Base-by-base conservation (phyloP, 1,284 basidiomycete species). In the Hemileia vastatrix region DNA sequence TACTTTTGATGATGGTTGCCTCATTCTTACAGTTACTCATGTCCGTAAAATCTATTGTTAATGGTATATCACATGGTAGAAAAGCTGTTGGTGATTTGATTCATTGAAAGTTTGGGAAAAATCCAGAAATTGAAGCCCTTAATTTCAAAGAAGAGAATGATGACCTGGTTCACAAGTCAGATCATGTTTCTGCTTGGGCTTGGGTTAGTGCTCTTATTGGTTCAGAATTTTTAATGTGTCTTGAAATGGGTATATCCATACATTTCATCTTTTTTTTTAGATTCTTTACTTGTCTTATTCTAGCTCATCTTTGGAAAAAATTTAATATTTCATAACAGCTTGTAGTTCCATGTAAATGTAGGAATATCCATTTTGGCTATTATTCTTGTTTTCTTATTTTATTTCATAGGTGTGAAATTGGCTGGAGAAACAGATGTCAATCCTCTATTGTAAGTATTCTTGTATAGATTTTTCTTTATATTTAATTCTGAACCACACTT, bases 331-430 rank as follows among this genome's bases (percentile, higher is more conserved):
- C n/a, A n/a, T n/a, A n/a, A n/a, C n/a, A n/a, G n/a, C n/a, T n/a
- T n/a, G 4, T 68, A 74, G 68, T 70, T 71, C 68, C 58, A 70
- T 65, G 70, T 73, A 63, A 71, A 71, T 66, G 65, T 70, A 9
- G 72, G 74, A 36, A 68, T 72, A 64, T 67, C 69, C 47, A 69
- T 85, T 66, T 79, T 86, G 54, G 71, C 73, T 55, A 67, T 77
- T 61, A 53, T 76, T 63, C 67, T 77, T 19, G 83, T 82, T 51
- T 85, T 85, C 78, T 58, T 84, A 54, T 85, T 85, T 78, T 84
- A 83, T 33, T 84, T 85, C 77, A 82, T 86, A 67, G 84, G 82
- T 57, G 82, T 85, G 15, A 83, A 85, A 74, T 82, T 80, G 55
- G 76, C 81, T 52, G 83, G 83, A 33, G 53, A 65, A 24, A 50